phyloP scores from a whole-genome alignment of 176 grass and related monocot species.

The Elaeis guineensis region DNA sequence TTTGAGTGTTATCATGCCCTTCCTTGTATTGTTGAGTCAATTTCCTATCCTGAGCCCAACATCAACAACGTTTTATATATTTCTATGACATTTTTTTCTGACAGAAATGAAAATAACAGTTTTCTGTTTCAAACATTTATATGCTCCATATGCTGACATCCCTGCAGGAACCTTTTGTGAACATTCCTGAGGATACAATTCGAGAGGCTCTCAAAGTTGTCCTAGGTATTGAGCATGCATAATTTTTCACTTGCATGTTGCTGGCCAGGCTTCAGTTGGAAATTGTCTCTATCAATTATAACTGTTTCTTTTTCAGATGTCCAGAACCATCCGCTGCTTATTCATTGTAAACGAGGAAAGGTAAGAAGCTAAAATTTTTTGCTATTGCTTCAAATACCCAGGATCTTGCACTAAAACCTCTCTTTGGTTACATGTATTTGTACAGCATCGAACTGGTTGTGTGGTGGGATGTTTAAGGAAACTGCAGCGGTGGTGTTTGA shows the following conservation, averaged over 20 bases:
- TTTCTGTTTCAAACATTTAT: too few species aligned
- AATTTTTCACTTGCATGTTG: too few species aligned
- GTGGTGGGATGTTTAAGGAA: constrained; percentile 85
- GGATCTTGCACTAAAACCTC: too few species aligned
- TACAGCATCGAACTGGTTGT: constrained; percentile 87
- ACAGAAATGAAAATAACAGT: too few species aligned
- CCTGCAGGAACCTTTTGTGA: constrained; percentile 50
- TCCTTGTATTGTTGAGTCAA: too few species aligned
- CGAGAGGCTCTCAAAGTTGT: constrained; percentile 72
- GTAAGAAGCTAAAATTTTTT: constrained; percentile 11
- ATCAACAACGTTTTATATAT: too few species aligned
- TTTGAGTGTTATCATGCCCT: too few species aligned
- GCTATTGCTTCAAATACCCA: too few species aligned
- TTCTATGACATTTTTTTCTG: too few species aligned
- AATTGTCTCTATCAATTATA: neutral
- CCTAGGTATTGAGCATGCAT: constrained; percentile 37
- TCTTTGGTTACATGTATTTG: constrained; percentile 2
- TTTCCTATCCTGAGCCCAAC: too few species aligned
- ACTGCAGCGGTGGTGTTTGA: constrained; percentile 66
- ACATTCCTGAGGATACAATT: constrained; percentile 72
- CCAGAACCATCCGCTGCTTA: constrained; percentile 76
- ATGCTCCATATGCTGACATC: neutral
- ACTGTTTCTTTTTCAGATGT: constrained; percentile 37
- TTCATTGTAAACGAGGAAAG: constrained; percentile 93
- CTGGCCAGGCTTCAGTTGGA: constrained; percentile 10